phyloP scores from a whole-genome alignment of 306 rosid genomes.

The Medicago arabica region DNA sequence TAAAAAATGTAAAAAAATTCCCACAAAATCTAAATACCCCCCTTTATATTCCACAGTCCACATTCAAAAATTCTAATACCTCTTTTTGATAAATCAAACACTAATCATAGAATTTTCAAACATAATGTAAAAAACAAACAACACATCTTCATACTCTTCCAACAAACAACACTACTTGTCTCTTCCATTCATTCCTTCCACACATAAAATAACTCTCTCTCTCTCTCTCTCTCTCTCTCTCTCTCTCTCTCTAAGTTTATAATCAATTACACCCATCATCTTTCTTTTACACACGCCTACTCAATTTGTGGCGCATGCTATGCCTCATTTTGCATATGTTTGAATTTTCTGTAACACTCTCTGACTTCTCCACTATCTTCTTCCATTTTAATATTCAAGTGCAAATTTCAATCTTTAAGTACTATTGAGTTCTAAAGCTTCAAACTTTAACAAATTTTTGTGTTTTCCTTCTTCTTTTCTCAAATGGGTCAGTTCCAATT shows the following conservation, averaged over 20 bases:
- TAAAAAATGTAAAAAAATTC: neutral
- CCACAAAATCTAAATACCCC: neutral
- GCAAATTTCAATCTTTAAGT: slow-evolving; percentile 1
- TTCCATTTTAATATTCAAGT: slow-evolving; percentile 22
- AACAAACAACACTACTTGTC: slow-evolving; percentile 27
- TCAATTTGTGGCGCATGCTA: slow-evolving; percentile 48
- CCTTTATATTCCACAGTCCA: slow-evolving; percentile 27
- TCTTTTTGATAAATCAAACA: slow-evolving; percentile 40
- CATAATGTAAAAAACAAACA: slow-evolving; percentile 30
- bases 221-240: slow-evolving; percentile 12
- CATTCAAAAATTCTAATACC: slow-evolving; percentile 43
- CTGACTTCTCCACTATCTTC: slow-evolving; percentile 48
- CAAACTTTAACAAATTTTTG: slow-evolving; percentile 24
- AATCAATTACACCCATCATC: slow-evolving; percentile 51
- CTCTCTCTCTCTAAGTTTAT: slow-evolving; percentile 1
- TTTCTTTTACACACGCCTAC: slow-evolving; percentile 45
- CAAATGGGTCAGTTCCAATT: slow-evolving; percentile 39
- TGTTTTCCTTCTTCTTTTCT: slow-evolving; percentile 6
- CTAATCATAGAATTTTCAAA: slow-evolving; percentile 35
- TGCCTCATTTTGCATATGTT: slow-evolving; percentile 15
- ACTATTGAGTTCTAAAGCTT: slow-evolving; percentile 22
- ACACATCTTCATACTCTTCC: slow-evolving; percentile 10
- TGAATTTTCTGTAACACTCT: slow-evolving; percentile 37
- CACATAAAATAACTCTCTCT: neutral
- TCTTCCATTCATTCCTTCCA: slow-evolving; percentile 35